Conservation (phyloP, 148 eudicot species). For the Rhododendron kiyosumense region DNA sequence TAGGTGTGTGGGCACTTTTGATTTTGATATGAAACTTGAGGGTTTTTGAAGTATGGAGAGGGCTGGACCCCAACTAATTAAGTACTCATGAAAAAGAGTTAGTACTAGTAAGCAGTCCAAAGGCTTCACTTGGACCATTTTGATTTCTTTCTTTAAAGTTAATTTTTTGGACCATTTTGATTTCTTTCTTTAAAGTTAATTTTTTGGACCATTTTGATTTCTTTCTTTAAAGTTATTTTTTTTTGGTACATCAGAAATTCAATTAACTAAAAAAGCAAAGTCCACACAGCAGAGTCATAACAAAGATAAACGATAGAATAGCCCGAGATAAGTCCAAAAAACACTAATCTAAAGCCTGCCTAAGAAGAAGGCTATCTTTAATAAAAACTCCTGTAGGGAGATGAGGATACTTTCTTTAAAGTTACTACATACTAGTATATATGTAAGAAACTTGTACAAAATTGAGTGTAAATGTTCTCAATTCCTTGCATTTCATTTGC, state of each 20-base stretch:
- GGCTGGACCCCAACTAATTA: neutral
- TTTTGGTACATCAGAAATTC: no score
- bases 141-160: neutral
- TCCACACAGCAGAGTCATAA: no score
- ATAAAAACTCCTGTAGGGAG: no score
- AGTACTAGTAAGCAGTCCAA: slow-evolving; percentile 5
- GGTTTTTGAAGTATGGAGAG: neutral
- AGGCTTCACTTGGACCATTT: slow-evolving; percentile 2
- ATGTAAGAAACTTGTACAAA: no score
- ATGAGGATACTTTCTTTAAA: neutral
- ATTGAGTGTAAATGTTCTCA: no score
- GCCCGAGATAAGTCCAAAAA: no score
- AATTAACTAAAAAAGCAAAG: no score
- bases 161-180: neutral
- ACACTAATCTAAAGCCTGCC: no score
- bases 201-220: neutral
- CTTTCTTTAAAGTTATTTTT: neutral
- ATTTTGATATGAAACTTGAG: neutral
- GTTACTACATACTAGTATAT: neutral
- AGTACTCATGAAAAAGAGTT: neutral
- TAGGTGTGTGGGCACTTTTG: neutral
- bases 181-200: neutral
- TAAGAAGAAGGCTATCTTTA: no score
- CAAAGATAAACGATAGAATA: no score
- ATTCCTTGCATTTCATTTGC: no score